These are phyloP conservation scores for Lepidium campestre DNA, from an alignment of 441 rosid genomes.

Conservation along the genomic window DNA sequence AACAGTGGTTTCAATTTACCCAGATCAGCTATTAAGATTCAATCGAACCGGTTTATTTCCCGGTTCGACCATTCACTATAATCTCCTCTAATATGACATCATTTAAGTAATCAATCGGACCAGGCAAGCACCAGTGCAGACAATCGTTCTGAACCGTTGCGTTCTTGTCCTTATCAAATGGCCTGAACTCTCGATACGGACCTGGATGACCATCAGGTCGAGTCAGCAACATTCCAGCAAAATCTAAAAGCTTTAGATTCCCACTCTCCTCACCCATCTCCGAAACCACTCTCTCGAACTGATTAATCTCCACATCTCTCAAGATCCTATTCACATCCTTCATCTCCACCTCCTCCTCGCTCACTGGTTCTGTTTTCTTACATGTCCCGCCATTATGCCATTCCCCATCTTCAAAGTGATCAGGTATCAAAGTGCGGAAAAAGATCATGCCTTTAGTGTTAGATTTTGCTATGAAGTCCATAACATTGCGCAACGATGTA, in stretches of 20 bases:
- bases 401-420: conserved; percentile 88
- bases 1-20: conserved; percentile 1
- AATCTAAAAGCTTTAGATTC: conserved; percentile 72
- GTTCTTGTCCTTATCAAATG: conserved; percentile 54
- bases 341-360: conserved; percentile 55
- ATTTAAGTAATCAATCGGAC: conserved; percentile 81
- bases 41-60: background rate
- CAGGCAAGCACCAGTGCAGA: conserved; percentile 97
- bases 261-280: conserved; percentile 42
- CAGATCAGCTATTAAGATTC: background rate
- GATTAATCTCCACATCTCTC: conserved; percentile 48
- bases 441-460: conserved; percentile 53
- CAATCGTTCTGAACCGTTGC: conserved; percentile 86
- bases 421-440: conserved; percentile 80
- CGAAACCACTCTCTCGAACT: conserved; percentile 49
- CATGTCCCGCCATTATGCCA: conserved; percentile 95
- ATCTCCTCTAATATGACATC: conserved; percentile 86
- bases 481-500: conserved; percentile 43
- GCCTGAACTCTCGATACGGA: conserved; percentile 65
- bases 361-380: conserved; percentile 46
- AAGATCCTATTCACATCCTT: conserved; percentile 55
- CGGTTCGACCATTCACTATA: conserved; percentile 35
- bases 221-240: conserved; percentile 51
- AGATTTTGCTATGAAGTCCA: conserved; percentile 50
- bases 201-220: conserved; percentile 98